phyloP scores from a whole-genome alignment of 352 stramenopile species.

The Phytopythium aichiense region DNA sequence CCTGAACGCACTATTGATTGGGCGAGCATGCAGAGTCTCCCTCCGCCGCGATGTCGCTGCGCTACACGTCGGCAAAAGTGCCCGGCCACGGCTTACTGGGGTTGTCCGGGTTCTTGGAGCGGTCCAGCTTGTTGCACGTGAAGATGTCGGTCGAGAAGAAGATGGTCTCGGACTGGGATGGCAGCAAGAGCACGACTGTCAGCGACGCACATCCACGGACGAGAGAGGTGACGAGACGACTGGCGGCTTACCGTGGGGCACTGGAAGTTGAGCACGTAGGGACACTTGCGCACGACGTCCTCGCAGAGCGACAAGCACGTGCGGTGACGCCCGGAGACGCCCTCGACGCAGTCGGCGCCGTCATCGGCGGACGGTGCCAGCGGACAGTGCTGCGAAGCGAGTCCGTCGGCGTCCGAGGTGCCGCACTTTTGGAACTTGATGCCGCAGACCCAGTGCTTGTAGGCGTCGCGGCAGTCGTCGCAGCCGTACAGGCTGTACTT shows the following conservation, averaged over 20 bases:
- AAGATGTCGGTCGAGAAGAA: slow-evolving; percentile 73
- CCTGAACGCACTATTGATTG: background rate
- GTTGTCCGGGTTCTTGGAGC: slow-evolving; percentile 58
- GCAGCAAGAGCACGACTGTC: background rate
- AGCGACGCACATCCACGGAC: background rate
- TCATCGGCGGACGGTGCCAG: background rate
- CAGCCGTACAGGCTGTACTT: slow-evolving; percentile 82
- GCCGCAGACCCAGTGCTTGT: slow-evolving; percentile 88
- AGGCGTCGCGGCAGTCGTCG: slow-evolving; percentile 81
- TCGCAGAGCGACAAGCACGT: slow-evolving; percentile 82
- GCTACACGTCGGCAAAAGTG: slow-evolving; percentile 60
- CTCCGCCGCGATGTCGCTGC: background rate
- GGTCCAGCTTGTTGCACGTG: slow-evolving; percentile 77
- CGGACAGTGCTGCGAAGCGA: slow-evolving; percentile 26
- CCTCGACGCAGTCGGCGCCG: slow-evolving; percentile 31
- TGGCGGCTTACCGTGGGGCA: slow-evolving; percentile 49
- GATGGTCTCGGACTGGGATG: slow-evolving; percentile 47
- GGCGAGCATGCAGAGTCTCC: background rate
- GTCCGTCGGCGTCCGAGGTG: background rate
- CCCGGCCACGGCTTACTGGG: slow-evolving; percentile 63
- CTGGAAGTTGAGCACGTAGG: slow-evolving; percentile 83
- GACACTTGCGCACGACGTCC: slow-evolving; percentile 82
- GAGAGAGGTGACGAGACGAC: no score
- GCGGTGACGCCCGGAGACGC: slow-evolving; percentile 35
- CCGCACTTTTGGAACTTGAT: slow-evolving; percentile 81